Evolutionary conservation across 352 stramenopile genomes (phyloP).

Genomic region (Aphanomyces astaci): DNA sequence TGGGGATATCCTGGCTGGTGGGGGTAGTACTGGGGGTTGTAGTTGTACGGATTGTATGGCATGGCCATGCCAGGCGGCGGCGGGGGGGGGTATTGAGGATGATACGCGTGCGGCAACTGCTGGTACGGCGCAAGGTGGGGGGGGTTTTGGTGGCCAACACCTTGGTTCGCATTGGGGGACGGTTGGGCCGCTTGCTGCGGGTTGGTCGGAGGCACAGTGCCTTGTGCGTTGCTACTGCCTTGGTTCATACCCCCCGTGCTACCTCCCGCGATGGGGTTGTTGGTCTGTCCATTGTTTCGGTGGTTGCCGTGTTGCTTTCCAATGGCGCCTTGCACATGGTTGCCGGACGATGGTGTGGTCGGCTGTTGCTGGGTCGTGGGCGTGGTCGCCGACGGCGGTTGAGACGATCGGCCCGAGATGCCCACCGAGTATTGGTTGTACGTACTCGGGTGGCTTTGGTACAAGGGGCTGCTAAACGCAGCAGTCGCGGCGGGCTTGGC

Average conservation of each 20-base stretch:
- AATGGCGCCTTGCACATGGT: slow-evolving; percentile 3
- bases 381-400: background rate
- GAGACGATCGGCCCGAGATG: slow-evolving; percentile 33
- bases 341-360: background rate
- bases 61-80: slow-evolving; percentile 80
- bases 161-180: slow-evolving; percentile 37
- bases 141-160: slow-evolving; percentile 53
- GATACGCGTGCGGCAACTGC: slow-evolving; percentile 67
- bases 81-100: slow-evolving; percentile 69
- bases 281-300: background rate
- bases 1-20: slow-evolving; percentile 51
- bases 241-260: slow-evolving; percentile 32
- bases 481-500: slow-evolving; percentile 41
- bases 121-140: slow-evolving; percentile 42
- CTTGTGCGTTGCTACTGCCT: too few species aligned
- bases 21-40: slow-evolving; percentile 59
- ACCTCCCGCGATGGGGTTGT: background rate
- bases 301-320: slow-evolving; percentile 13
- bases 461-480: slow-evolving; percentile 51
- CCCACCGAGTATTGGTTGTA: slow-evolving; percentile 82
- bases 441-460: slow-evolving; percentile 67
- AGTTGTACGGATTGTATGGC: slow-evolving; percentile 86
- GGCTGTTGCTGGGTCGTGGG: background rate
- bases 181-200: slow-evolving; percentile 17
- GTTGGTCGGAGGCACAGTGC: slow-evolving; percentile 27